phyloP scores from a whole-genome alignment of 192 early-diverging fungal species.

The Coemansia sp. region DNA sequence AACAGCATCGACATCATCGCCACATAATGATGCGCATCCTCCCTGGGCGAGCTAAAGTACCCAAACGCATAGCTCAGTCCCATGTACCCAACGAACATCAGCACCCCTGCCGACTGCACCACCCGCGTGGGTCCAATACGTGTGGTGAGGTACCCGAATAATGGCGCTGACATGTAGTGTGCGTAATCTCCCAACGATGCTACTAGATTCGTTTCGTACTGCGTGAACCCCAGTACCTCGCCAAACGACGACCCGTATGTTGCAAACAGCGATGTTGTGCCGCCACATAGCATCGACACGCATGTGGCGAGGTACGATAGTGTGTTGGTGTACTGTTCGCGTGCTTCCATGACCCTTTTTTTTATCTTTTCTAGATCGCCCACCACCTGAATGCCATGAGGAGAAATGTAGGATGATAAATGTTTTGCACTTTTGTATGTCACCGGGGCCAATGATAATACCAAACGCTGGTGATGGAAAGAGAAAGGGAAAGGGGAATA shows the following conservation, averaged over 20 bases:
- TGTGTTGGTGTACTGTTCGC: slow-evolving; percentile 37
- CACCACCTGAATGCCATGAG: background rate
- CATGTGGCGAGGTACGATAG: slow-evolving; percentile 52
- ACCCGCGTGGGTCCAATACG: slow-evolving; percentile 43
- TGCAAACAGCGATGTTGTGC: slow-evolving; percentile 69
- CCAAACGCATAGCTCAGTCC: slow-evolving; percentile 42
- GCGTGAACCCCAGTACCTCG: slow-evolving; percentile 58
- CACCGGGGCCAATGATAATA: no score
- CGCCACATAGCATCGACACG: slow-evolving; percentile 56
- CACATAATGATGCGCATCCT: slow-evolving; percentile 30
- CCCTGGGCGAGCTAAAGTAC: slow-evolving; percentile 4
- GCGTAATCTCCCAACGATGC: slow-evolving; percentile 68
- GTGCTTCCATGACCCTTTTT: slow-evolving; percentile 23
- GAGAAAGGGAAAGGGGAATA: background rate
- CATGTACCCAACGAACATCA: slow-evolving; percentile 49
- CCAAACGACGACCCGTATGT: slow-evolving; percentile 60
- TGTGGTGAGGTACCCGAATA: slow-evolving; percentile 58
- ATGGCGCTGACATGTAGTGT: slow-evolving; percentile 64
- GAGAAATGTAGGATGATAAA: background rate
- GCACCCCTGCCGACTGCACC: slow-evolving; percentile 26
- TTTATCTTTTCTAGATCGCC: background rate
- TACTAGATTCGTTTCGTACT: slow-evolving; percentile 63
- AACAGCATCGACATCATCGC: slow-evolving; percentile 56
- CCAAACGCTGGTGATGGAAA: background rate
- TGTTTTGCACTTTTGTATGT: no score